Base-by-base conservation (phyloP, 2,329 filamentous ascomycete genomes). In the Aureobasidium sp. region DNA sequence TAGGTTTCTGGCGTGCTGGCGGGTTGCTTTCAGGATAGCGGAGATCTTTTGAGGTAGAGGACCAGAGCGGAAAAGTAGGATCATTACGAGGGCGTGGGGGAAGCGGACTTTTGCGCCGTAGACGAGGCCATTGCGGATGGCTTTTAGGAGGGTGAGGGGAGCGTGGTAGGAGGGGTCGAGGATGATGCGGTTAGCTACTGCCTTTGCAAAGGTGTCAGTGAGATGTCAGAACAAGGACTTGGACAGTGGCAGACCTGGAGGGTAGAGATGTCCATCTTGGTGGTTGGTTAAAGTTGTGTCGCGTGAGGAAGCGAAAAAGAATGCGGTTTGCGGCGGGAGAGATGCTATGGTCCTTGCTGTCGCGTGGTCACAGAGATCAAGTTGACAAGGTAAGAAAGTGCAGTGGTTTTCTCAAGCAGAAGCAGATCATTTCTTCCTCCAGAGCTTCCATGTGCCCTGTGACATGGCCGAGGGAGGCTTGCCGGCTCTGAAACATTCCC, bases 71-170 rank as follows among this genome's bases (percentile, higher is more conserved):
- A 99, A 99, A 67, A 99, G 85, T 68, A 97, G 89, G 67, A 97
- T 91, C 93, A 99, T 99, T 57, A 99, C 94, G 68, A 99, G 83
- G 64, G 94, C 94, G 78, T 99, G 94, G 66, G 94, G 94, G 78
- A 99, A 97, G 66, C 94, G 92, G 75, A 99, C 91, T 84, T 97
- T 97, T 69, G 90, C 86, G 64, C 94, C 94, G 77, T 99, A 99
- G 65, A 99, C 91, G 67, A 92, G 87, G 74, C 94, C 94, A 85
- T 97, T 99, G 77, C 94, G 91, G 67, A 94, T 89, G 70, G 86
- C 91, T 82, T 99, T 99, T 74, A 96, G 74, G 67, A 99, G 81
- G 62, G 90, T 85, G 64, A 99, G 84, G 61, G 91, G 74, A 69
- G 94, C 90, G 70, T 94, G 90, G 77, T 96, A 90, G 67, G 85